Base-by-base conservation (phyloP, 1,284 basidiomycete genomes). In the Irpex sp. region DNA sequence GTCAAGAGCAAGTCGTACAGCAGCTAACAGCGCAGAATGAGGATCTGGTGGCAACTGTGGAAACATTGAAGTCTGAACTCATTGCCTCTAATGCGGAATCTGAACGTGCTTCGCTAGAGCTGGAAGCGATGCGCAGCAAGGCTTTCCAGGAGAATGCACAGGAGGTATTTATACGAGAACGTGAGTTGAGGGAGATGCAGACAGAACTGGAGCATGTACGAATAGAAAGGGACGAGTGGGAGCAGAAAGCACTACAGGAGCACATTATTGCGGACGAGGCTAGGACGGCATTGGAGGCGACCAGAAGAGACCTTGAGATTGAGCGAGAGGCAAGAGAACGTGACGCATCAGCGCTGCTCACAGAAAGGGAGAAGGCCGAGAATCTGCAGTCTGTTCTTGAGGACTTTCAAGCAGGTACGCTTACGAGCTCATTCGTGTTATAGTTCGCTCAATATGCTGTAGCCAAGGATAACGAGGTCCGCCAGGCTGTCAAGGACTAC, bases 341-440 rank as follows among this genome's bases (percentile, higher is more conserved):
- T 63, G 81, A 87, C 2, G 74, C 75, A n/a, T 77, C 75, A 0
- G 85, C 89, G 60, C 76, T 92, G 33, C 84, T 87, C 60, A 76
- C 78, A 13, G 95, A 98, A 71, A 82, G 80, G 62, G 88, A 93
- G 76, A 92, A 90, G 68, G 86, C 90, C 1, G 78, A 77, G 2
- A 97, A 98, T 74, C 76, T 99, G 62, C 94, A 98, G 74, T 89
- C 92, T 5, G 96, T 99, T 1, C 78, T 99, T 65, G 90, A 94
- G 72, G 97, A 99, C 75, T 98, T 99, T 75, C 95, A 98, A 78
- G 80, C 87, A 63, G 89, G 95, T 96, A 70, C 68, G 89, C 73
- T 64, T 37, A 53, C 36, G 26, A 59, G 57, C 37, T 43, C 33
- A 54, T 43, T 37, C n/a, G 50, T 53, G 26, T 37, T 54, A 21